These are phyloP conservation scores for Aspergillus viridinutans DNA, from an alignment of 2,329 filamentous ascomycete species.

Conservation along the genomic window DNA sequence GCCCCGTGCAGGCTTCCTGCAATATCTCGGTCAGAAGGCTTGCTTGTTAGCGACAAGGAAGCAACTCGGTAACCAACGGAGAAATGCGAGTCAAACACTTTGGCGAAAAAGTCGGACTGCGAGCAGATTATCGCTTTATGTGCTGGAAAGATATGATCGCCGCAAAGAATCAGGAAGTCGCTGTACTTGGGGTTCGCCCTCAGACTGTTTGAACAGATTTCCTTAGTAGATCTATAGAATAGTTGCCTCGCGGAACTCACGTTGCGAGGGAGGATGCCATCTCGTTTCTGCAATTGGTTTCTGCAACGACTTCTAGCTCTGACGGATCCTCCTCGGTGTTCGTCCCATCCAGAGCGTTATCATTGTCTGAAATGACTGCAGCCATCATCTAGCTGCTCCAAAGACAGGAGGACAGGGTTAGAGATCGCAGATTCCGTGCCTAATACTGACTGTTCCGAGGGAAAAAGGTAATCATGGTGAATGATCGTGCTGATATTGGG, in stretches of 20 bases:
- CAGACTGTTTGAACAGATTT: not conserved
- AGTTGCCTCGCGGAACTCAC: not conserved
- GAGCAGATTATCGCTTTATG: not conserved
- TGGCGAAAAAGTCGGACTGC: not conserved
- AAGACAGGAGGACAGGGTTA: not conserved
- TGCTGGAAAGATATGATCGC: not conserved
- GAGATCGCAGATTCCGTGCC: not conserved
- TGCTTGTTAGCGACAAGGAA: not conserved
- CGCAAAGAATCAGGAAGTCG: not conserved
- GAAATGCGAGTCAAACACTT: not conserved
- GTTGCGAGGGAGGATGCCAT: not conserved
- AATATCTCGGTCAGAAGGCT: not conserved
- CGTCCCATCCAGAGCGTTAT: not conserved
- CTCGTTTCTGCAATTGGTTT: not conserved
- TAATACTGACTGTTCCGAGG: not conserved
- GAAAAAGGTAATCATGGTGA: not conserved
- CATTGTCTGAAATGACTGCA: not conserved
- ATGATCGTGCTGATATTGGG: not conserved
- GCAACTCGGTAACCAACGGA: not conserved
- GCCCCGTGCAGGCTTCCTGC: not conserved
- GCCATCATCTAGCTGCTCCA: not conserved
- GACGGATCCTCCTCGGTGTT: not conserved
- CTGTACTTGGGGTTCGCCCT: not conserved
- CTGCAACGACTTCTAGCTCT: not conserved
- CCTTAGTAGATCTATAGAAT: not conserved